These are phyloP conservation scores for Candida alai DNA, from an alignment of 805 yeast genomes.

Conservation along the genomic window DNA sequence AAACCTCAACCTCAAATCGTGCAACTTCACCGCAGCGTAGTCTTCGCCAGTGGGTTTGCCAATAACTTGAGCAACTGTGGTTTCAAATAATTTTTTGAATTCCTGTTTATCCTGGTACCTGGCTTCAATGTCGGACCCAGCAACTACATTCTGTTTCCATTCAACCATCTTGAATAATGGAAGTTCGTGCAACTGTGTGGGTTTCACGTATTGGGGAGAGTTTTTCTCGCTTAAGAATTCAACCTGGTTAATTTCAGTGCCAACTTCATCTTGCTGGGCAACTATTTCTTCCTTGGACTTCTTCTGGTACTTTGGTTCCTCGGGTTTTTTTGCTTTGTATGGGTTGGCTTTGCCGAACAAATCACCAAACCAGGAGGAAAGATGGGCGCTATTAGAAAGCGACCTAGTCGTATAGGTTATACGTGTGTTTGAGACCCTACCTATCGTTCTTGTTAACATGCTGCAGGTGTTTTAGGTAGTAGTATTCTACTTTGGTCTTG, in stretches of 20 bases:
- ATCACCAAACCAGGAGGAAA: slow-evolving; percentile 25
- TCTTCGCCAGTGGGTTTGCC: neutral
- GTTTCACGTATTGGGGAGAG: slow-evolving; percentile 27
- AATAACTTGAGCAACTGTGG: slow-evolving; percentile 17
- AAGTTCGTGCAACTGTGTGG: slow-evolving; percentile 26
- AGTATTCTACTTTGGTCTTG: too few species aligned
- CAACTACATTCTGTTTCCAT: slow-evolving; percentile 32
- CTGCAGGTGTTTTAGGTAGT: too few species aligned
- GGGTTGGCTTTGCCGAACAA: slow-evolving; percentile 32
- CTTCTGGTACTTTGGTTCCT: slow-evolving; percentile 4
- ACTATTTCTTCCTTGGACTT: slow-evolving; percentile 31
- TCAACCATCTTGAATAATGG: slow-evolving; percentile 31
- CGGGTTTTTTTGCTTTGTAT: slow-evolving; percentile 19
- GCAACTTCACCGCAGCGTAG: slow-evolving; percentile 16
- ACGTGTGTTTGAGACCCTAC: too few species aligned
- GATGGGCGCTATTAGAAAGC: slow-evolving; percentile 11
- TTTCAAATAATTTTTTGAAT: slow-evolving; percentile 21
- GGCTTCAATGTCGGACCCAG: slow-evolving; percentile 23
- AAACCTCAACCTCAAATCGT: slow-evolving; percentile 49
- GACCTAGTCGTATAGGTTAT: slow-evolving; percentile 7
- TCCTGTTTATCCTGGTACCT: slow-evolving; percentile 20
- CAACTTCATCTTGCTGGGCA: slow-evolving; percentile 36
- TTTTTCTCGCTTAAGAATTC: slow-evolving; percentile 33
- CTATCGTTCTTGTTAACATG: too few species aligned
- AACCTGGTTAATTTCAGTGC: slow-evolving; percentile 29